Base-by-base conservation (phyloP, 1,284 basidiomycete species). In the Malassezia nana region DNA sequence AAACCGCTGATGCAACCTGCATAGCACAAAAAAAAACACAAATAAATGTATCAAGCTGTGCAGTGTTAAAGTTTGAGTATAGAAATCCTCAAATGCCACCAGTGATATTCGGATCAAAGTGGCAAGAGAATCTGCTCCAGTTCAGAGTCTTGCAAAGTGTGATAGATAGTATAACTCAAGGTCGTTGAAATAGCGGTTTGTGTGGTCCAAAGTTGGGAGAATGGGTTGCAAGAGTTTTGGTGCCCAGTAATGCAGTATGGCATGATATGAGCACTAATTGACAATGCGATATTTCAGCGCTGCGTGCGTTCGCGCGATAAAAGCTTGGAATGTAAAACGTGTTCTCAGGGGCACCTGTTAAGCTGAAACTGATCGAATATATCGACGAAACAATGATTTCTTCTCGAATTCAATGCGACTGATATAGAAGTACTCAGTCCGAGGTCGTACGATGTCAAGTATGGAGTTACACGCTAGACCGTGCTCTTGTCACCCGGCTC, bases 61-160 rank as follows among this genome's bases (percentile, higher is more conserved):
- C 15, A 6, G 4, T 20, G 12, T n/a, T n/a, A 33, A n/a, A 33
- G 6, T n/a, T 5, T n/a, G 31, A 33, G 15, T n/a, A 4, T n/a
- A n/a, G 15, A 33, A 33, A n/a, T n/a, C n/a, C n/a, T n/a, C n/a
- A n/a, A n/a, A n/a, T n/a, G n/a, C n/a, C n/a, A n/a, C n/a, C n/a
- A n/a, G n/a, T n/a, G n/a, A n/a, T n/a, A n/a, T 38, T 38, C 35
- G 20, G 20, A 38, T 54, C 16, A 54, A 47, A 54, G 40, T 38
- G 29, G 6, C 4, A 18, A 9, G 6, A 13, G 12, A 20, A 8
- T 10, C 9, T 30, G 50, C 55, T 43, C 55, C 51, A 54, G 47
- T 52, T 54, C 53, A 47, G 43, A 46, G 52, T 42, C 52, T 55
- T 49, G 31, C 26, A 1, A 22, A 12, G 28, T 20, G 29, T 32